Evolutionary conservation across 164 flowering plant species (phyloP).

Genomic region (Kingdonia uniflora): DNA sequence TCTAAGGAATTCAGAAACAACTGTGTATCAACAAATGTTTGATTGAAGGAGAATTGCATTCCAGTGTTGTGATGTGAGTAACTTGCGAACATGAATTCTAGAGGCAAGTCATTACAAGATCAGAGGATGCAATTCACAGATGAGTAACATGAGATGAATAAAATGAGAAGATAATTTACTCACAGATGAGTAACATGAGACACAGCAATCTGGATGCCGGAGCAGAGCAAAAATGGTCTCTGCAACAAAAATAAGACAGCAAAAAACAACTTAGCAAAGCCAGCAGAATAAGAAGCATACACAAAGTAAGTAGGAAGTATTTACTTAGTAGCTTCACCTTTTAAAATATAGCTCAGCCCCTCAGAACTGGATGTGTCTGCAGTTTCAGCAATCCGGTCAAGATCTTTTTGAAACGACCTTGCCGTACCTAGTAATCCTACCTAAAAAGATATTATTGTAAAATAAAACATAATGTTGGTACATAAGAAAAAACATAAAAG

Average conservation of each 20-base stretch:
- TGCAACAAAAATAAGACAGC: conserved; percentile 27
- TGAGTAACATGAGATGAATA: no score
- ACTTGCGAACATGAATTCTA: no score
- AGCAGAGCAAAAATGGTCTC: conserved; percentile 85
- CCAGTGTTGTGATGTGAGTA: no score
- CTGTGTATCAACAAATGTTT: no score
- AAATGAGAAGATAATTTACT: conserved; percentile 22
- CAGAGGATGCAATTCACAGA: no score
- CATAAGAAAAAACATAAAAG: no score
- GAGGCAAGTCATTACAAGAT: no score
- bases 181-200: conserved; percentile 91
- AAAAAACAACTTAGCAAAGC: conserved; percentile 2
- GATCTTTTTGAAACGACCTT: conserved; percentile 75
- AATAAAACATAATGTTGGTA: no score
- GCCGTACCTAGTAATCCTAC: conserved; percentile 91
- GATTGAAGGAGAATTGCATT: no score
- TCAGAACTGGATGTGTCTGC: conserved; percentile 83
- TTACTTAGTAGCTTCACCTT: conserved; percentile 33
- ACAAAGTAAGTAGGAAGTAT: no score
- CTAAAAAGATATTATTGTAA: conserved; percentile 22
- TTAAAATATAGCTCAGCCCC: conserved; percentile 71
- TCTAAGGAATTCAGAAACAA: no score
- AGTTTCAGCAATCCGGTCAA: conserved; percentile 77
- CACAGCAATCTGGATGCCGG: conserved; percentile 92
- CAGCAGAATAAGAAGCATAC: no score